Conservation (phyloP, 1,139 yeast genomes). For the Protomyces inouyei region DNA sequence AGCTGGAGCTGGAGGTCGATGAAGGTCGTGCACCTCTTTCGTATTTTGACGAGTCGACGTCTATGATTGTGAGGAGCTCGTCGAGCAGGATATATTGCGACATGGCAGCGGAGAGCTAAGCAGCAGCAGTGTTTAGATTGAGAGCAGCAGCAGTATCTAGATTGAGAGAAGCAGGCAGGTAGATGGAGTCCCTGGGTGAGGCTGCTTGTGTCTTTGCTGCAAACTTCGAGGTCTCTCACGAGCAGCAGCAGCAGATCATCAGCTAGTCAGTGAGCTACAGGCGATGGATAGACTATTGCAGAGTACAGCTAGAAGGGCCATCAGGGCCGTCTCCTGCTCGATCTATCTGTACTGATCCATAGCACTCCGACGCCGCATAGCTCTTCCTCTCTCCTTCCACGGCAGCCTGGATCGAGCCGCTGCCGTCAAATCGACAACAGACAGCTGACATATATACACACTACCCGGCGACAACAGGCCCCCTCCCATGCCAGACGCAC, state of each 20-base stretch:
- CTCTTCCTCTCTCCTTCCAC: no score
- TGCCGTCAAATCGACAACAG: no score
- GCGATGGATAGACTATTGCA: no score
- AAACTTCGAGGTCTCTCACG: no score
- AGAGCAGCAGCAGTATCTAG: background rate
- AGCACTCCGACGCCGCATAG: no score
- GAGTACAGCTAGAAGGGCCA: no score
- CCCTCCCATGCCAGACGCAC: background rate
- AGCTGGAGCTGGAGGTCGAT: background rate
- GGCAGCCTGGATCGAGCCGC: no score
- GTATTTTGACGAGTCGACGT: constrained; percentile 84
- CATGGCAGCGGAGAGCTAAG: background rate
- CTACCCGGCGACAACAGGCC: no score
- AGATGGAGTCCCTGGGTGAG: background rate
- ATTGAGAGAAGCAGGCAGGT: background rate
- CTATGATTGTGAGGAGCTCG: constrained; percentile 82
- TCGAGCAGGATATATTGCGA: constrained; percentile 66
- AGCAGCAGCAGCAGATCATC: background rate
- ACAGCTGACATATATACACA: no score
- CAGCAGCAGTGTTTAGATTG: background rate
- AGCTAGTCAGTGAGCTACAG: background rate
- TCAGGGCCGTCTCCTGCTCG: no score
- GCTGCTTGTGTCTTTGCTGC: background rate
- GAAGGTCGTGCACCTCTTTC: constrained; percentile 49
- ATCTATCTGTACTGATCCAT: no score